Evolutionary conservation across 257 asterid species (phyloP), one percentile per base, ranked within the genome.

Genomic region (Jacaranda mimosifolia): DNA sequence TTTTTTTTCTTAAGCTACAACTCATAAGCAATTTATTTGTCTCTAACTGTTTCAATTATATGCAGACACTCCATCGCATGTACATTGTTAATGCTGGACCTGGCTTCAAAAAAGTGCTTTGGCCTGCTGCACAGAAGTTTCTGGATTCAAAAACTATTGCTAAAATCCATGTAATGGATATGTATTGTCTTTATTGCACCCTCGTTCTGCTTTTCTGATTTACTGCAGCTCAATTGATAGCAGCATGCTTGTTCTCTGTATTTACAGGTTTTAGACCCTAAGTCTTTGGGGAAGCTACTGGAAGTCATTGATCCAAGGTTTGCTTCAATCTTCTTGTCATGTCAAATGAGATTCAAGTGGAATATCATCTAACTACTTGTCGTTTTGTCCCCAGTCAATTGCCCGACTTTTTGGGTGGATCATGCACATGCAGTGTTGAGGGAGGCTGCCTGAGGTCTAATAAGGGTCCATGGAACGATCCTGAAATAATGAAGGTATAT

Each of bases 401-500:
- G 87, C 98, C 99, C 4, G 91, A 94, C 76, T 91, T 94, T 82
- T 81, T 94, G 84, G 99, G 99, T 52, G 99, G 98, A 70, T 85
- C 97, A 40, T 94, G 99, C 87, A 74, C 87, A 35, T 94, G 99
- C 83, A 77, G 86, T 72, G 83, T 77, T 39, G 97, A 94, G 81
- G 97, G 97, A 80, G 98, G 98, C 77, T 94, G 99, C 85, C 91
- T 94, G 77, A 88, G 90, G 85, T 91, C 99, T 40, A 89, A 85
- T 82, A 89, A 87, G 86, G 99, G 99, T 70, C 99, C 99, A 38
- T 94, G 99, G 99, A 91, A 79, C 83, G 95, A 94, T 89, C 97
- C 91, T 68, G 97, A 90, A 67, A 89, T 92, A 84, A 87, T 90
- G 91, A 92, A 94, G 97, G 99, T 92, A 82, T 60, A 75, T 48